Evolutionary conservation across 169 alveolate species (phyloP).

Genomic region (Hepatocystis sp.): DNA sequence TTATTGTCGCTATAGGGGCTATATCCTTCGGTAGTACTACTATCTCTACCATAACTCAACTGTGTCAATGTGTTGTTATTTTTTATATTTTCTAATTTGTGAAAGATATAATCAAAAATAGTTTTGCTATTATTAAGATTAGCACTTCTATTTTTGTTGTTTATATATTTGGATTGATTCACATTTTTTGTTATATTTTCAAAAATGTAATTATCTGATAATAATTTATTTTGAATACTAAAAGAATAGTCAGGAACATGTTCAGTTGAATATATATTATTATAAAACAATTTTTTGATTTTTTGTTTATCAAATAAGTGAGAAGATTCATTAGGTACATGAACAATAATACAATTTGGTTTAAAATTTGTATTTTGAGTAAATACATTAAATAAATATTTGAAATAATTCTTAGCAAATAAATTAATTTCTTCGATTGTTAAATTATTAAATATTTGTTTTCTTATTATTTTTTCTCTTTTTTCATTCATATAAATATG

Average conservation of each 20-base stretch:
- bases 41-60: too few relatives aligned
- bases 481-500: conserved; percentile 56
- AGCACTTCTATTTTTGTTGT: not conserved
- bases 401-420: conserved; percentile 61
- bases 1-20: too few relatives aligned
- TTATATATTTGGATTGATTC: conserved; percentile 20
- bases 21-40: too few relatives aligned
- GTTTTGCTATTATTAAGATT: too few relatives aligned
- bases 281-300: conserved; percentile 28
- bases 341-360: conserved; percentile 59
- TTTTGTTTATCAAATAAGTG: conserved; percentile 8
- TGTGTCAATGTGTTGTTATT: too few relatives aligned
- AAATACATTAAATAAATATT: conserved; percentile 61
- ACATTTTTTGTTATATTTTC: conserved; percentile 33
- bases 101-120: too few relatives aligned
- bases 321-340: conserved; percentile 21
- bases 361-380: conserved; percentile 33
- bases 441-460: conserved; percentile 32
- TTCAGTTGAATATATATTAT: conserved; percentile 30
- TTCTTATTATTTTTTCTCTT: conserved; percentile 60
- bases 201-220: conserved; percentile 28
- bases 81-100: too few relatives aligned
- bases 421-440: conserved; percentile 42
- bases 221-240: conserved; percentile 34
- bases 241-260: conserved; percentile 42